These are phyloP conservation scores for Populus simonii DNA, from an alignment of 345 rosid species.

Conservation along the genomic window DNA sequence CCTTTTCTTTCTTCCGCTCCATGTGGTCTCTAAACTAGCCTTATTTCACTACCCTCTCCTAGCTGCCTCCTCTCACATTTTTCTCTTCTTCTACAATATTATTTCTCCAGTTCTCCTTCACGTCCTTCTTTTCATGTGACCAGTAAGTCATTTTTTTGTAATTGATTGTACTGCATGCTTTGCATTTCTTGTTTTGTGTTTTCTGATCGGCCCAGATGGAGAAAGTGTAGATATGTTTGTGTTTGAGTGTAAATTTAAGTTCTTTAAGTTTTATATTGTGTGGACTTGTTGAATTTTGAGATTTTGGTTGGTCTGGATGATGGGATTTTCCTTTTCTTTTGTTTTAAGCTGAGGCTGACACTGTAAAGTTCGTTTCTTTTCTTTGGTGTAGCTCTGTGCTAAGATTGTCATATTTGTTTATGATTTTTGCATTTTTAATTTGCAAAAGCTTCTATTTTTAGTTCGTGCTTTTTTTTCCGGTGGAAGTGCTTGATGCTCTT, in stretches of 20 bases:
- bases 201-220: not conserved
- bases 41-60: constrained; percentile 3
- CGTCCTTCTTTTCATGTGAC: constrained; percentile 39
- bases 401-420: not conserved
- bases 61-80: not conserved
- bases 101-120: not conserved
- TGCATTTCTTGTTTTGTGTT: constrained; percentile 1
- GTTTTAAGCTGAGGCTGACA: not conserved
- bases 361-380: not conserved
- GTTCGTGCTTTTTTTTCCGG: not conserved
- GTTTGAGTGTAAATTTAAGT: not conserved
- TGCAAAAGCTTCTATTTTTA: not conserved
- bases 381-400: not conserved
- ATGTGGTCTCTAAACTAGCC: constrained; percentile 29
- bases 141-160: constrained; percentile 38
- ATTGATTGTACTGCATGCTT: constrained; percentile 3
- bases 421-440: not conserved
- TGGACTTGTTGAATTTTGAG: constrained; percentile 8
- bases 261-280: not conserved
- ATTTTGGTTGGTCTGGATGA: not conserved
- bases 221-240: not conserved
- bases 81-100: constrained; percentile 7
- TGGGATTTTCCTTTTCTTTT: not conserved
- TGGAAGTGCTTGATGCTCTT: not conserved
- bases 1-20: constrained; percentile 7